phyloP scores from a whole-genome alignment of 1,284 basidiomycete genomes.

The Flammula alnicola region DNA sequence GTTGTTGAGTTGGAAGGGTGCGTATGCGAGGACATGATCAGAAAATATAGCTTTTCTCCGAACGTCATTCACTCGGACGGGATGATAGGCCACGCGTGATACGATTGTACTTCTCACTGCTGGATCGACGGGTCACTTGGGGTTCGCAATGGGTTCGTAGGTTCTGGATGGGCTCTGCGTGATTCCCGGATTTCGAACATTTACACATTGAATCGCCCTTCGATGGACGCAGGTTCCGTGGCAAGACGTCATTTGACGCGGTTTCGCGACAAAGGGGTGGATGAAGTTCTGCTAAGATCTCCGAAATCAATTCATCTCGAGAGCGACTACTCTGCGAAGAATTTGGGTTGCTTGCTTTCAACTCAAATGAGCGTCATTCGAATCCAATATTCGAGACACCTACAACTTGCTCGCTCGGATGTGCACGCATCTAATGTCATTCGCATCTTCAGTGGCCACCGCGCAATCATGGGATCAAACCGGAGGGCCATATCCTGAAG shows the following conservation, averaged over 20 bases:
- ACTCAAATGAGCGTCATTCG: conserved; percentile 37
- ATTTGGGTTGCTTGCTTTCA: conserved; percentile 44
- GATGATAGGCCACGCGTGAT: neutral
- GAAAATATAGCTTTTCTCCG: conserved; percentile 28
- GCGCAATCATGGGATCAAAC: conserved; percentile 27
- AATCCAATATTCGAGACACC: too few species aligned
- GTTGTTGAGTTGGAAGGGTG: too few species aligned
- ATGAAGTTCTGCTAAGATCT: conserved; percentile 27
- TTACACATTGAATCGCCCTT: conserved; percentile 19
- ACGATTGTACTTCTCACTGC: conserved; percentile 24
- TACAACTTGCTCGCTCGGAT: conserved; percentile 34
- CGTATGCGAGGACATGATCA: conserved; percentile 40
- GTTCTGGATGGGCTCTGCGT: conserved; percentile 23
- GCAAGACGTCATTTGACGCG: conserved; percentile 34
- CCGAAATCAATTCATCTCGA: conserved; percentile 38
- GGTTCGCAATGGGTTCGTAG: too few species aligned
- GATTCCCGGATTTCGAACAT: conserved; percentile 23
- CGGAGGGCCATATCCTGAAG: conserved; percentile 21
- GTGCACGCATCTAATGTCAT: conserved; percentile 6
- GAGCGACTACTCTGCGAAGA: conserved; percentile 29
- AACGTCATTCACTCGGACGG: neutral
- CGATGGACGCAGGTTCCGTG: conserved; percentile 27
- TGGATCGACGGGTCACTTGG: conserved; percentile 31
- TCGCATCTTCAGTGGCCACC: conserved; percentile 24
- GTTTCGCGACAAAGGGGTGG: conserved; percentile 35